These are phyloP conservation scores for Xerocomus potaroensis DNA, from an alignment of 768 basidiomycete species.

Conservation along the genomic window DNA sequence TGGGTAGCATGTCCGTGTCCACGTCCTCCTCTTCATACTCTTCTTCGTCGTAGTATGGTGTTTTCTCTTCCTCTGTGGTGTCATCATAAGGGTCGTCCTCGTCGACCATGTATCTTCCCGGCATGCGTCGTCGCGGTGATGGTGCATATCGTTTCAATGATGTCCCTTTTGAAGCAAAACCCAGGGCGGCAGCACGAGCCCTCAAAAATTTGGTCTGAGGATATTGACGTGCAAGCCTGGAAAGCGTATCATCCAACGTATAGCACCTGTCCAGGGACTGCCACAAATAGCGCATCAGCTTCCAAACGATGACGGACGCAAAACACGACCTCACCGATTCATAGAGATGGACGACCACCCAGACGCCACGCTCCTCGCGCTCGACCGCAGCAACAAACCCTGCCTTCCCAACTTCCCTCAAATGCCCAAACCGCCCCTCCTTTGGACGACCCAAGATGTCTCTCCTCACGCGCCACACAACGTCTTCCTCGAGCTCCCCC, in stretches of 20 bases:
- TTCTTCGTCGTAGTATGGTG: constrained; percentile 35
- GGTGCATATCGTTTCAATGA: constrained; percentile 15
- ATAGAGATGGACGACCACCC: constrained; percentile 86
- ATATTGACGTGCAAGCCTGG: constrained; percentile 63
- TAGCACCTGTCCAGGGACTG: constrained; percentile 78
- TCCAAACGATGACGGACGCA: too few relatives aligned
- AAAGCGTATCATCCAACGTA: constrained; percentile 60
- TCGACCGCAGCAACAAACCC: constrained; percentile 77
- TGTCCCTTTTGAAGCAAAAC: constrained; percentile 50
- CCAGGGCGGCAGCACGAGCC: constrained; percentile 68
- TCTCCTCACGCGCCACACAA: constrained; percentile 18
- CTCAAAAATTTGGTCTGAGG: constrained; percentile 79
- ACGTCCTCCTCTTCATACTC: constrained; percentile 58
- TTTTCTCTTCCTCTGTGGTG: constrained; percentile 27
- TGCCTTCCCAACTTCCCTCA: constrained; percentile 72
- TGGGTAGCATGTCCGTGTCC: constrained; percentile 77
- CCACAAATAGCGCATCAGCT: constrained; percentile 4
- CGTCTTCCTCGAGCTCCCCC: constrained; percentile 20
- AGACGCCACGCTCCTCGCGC: constrained; percentile 59
- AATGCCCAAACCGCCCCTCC: constrained; percentile 66
- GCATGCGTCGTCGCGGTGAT: constrained; percentile 12
- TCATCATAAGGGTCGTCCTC: constrained; percentile 51
- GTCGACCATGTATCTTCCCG: constrained; percentile 29
- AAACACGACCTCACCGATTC: constrained; percentile 54
- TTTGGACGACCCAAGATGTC: constrained; percentile 47